These are phyloP conservation scores for Fusarium hainanense DNA, from an alignment of 2,329 filamentous ascomycete genomes.

Conservation along the genomic window DNA sequence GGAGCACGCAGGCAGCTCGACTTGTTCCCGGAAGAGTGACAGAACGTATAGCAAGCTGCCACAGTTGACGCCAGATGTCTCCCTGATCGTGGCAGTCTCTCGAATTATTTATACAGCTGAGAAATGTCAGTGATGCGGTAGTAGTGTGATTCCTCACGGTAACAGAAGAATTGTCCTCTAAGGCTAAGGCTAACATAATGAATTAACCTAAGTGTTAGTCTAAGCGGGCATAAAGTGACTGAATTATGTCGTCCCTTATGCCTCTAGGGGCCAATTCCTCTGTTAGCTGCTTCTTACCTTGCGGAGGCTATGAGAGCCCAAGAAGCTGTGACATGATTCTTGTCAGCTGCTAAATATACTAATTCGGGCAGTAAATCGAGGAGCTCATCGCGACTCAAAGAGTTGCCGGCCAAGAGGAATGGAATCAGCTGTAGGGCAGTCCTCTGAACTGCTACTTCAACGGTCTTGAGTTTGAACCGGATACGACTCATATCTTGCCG, in stretches of 20 bases:
- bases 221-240: too few relatives aligned
- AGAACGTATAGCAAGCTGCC: slow-evolving; percentile 78
- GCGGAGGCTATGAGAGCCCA: slow-evolving; percentile 89
- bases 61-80: slow-evolving; percentile 75
- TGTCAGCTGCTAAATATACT: slow-evolving; percentile 71
- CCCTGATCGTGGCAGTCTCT: slow-evolving; percentile 50
- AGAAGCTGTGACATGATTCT: slow-evolving; percentile 72
- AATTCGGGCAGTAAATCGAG: slow-evolving; percentile 68
- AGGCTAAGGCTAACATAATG: too few relatives aligned
- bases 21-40: slow-evolving; percentile 77
- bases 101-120: slow-evolving; percentile 49
- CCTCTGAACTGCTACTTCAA: slow-evolving; percentile 57
- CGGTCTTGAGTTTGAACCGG: slow-evolving; percentile 59
- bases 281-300: slow-evolving; percentile 64
- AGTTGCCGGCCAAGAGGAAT: slow-evolving; percentile 63
- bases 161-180: background rate
- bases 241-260: too few relatives aligned
- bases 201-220: too few relatives aligned
- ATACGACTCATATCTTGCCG: slow-evolving; percentile 58
- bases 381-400: slow-evolving; percentile 63
- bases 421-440: slow-evolving; percentile 68
- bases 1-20: slow-evolving; percentile 79
- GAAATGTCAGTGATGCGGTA: slow-evolving; percentile 32
- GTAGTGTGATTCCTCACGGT: background rate
- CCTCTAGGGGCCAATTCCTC: too few relatives aligned